These are phyloP conservation scores for Xylaria grammica DNA, from an alignment of 495 filamentous ascomycete genomes.

Conservation along the genomic window DNA sequence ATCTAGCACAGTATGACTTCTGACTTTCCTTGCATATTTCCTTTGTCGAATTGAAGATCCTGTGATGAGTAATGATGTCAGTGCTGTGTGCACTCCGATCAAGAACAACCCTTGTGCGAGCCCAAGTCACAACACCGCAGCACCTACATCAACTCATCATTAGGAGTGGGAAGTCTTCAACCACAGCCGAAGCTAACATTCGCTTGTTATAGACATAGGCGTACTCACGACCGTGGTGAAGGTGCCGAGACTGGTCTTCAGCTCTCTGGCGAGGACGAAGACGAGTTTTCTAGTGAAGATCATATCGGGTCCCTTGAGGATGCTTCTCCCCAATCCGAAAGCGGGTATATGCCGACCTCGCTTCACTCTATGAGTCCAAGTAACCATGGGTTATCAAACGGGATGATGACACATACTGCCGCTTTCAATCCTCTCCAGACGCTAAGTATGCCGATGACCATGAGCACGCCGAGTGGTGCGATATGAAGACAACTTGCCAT, in stretches of 20 bases:
- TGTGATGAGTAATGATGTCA: conserved; percentile 43
- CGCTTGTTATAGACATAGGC: conserved; percentile 73
- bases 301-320: conserved; percentile 78
- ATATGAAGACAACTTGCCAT: conserved; percentile 27
- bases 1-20: conserved; percentile 89
- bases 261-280: conserved; percentile 75
- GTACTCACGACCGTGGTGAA: conserved; percentile 84
- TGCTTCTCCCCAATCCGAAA: conserved; percentile 68
- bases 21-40: conserved; percentile 32
- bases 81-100: conserved; percentile 35
- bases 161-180: conserved; percentile 31
- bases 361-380: conserved; percentile 46
- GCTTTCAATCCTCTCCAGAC: conserved; percentile 58
- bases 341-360: conserved; percentile 54
- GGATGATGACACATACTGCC: conserved; percentile 37
- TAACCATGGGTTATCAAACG: conserved; percentile 33
- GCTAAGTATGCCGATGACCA: conserved; percentile 63
- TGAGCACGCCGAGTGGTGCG: conserved; percentile 44
- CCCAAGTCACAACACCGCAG: conserved; percentile 33
- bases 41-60: conserved; percentile 41
- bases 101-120: conserved; percentile 29
- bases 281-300: conserved; percentile 70
- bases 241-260: conserved; percentile 71
- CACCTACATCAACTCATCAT: conserved; percentile 41
- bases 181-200: conserved; percentile 38